These are phyloP conservation scores for Leucaena leucocephala DNA, from an alignment of 306 rosid species.

Conservation along the genomic window DNA sequence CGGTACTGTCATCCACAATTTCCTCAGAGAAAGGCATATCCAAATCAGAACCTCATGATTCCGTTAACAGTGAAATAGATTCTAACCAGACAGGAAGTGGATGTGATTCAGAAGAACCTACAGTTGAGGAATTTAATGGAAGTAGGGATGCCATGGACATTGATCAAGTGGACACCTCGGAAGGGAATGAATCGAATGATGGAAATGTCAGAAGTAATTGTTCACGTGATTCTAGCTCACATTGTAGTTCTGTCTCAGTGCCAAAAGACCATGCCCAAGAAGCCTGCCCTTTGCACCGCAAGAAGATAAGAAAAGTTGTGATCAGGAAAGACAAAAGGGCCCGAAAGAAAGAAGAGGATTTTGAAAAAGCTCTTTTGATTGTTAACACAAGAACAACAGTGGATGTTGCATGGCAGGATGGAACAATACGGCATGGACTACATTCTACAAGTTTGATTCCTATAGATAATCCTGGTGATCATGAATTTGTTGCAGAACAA, in stretches of 20 bases:
- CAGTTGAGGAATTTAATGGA: slow-evolving; percentile 65
- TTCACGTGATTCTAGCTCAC: slow-evolving; percentile 67
- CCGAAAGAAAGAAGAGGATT: slow-evolving; percentile 87
- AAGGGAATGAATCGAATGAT: slow-evolving; percentile 42
- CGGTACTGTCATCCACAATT: slow-evolving; percentile 44
- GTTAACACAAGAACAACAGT: slow-evolving; percentile 77
- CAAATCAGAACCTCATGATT: slow-evolving; percentile 59
- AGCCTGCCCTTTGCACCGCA: slow-evolving; percentile 88
- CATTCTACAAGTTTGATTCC: slow-evolving; percentile 80
- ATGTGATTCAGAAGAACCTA: slow-evolving; percentile 75
- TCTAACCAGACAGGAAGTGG: slow-evolving; percentile 67
- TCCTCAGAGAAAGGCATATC: slow-evolving; percentile 57
- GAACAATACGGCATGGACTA: slow-evolving; percentile 55
- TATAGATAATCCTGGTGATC: slow-evolving; percentile 90
- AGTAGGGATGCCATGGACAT: slow-evolving; percentile 67
- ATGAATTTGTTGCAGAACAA: slow-evolving; percentile 96
- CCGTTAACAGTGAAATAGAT: slow-evolving; percentile 59
- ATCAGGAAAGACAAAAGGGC: slow-evolving; percentile 86
- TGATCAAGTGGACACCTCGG: slow-evolving; percentile 56
- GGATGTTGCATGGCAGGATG: slow-evolving; percentile 98
- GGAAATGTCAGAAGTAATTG: slow-evolving; percentile 47
- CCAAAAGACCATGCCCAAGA: slow-evolving; percentile 78
- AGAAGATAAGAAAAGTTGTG: slow-evolving; percentile 88
- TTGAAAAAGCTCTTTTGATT: slow-evolving; percentile 86
- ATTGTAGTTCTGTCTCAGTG: slow-evolving; percentile 63